Evolutionary conservation across 257 asterid species (phyloP).

Genomic region (Echium plantagineum): DNA sequence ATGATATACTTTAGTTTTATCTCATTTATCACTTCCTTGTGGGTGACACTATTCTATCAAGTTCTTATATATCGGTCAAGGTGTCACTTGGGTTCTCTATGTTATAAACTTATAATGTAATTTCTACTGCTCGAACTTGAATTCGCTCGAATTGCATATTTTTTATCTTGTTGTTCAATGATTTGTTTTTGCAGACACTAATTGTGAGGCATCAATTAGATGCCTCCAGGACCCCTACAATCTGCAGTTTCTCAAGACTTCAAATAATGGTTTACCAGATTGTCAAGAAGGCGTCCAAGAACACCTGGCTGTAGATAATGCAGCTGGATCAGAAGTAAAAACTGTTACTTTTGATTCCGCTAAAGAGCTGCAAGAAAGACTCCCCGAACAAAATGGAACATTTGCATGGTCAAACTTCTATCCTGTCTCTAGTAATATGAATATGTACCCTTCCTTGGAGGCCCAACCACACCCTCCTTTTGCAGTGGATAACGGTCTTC

Average conservation of each 20-base stretch:
- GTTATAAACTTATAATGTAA: too few species aligned
- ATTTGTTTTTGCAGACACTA: constrained; percentile 34
- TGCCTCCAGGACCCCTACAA: constrained; percentile 45
- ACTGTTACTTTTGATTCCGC: constrained; percentile 35
- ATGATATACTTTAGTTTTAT: too few species aligned
- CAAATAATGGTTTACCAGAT: constrained; percentile 33
- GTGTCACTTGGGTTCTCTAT: not conserved
- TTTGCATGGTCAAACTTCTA: constrained; percentile 39
- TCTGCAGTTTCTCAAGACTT: constrained; percentile 29
- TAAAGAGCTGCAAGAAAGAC: constrained; percentile 26
- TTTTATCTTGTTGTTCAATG: not conserved
- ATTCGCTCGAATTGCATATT: not conserved
- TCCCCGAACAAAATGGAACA: constrained; percentile 28
- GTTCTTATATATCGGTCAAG: not conserved
- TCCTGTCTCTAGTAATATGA: constrained; percentile 29
- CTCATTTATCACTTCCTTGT: not conserved
- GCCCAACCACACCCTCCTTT: constrained; percentile 48
- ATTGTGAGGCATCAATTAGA: constrained; percentile 49
- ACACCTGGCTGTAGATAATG: constrained; percentile 29
- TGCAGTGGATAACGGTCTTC: constrained; percentile 42
- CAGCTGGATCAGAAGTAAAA: constrained; percentile 21
- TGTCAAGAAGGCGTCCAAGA: constrained; percentile 28
- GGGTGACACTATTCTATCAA: not conserved
- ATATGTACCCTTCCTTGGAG: constrained; percentile 36
- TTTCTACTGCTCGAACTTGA: constrained; percentile 3